These are phyloP conservation scores for Aspergillus ochraceoroseus DNA, from an alignment of 2,329 filamentous ascomycete species.

Conservation along the genomic window DNA sequence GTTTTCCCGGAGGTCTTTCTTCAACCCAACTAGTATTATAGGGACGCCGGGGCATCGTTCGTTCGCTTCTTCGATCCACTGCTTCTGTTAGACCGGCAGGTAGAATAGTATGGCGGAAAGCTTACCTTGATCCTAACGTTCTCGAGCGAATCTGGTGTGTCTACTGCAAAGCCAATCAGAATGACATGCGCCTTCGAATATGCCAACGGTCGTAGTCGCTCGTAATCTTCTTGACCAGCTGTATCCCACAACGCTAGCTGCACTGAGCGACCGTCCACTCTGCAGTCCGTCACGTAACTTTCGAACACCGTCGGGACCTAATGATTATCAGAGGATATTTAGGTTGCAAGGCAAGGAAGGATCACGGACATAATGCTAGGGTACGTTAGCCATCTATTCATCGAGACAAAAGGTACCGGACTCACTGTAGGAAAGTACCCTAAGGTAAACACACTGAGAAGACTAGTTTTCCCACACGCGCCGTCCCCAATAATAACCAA, in stretches of 20 bases:
- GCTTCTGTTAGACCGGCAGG: constrained; percentile 11
- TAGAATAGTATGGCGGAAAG: constrained; percentile 35
- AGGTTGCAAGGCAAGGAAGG: background rate
- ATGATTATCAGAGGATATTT: background rate
- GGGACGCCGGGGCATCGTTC: constrained; percentile 88
- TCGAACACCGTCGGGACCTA: constrained; percentile 97
- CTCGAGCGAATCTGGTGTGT: constrained; percentile 90
- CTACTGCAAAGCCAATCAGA: constrained; percentile 89
- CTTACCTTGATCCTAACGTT: constrained; percentile 95
- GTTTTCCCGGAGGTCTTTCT: constrained; percentile 95
- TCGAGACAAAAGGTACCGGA: constrained; percentile 22
- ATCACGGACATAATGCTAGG: constrained; percentile 45
- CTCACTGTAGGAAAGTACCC: constrained; percentile 96
- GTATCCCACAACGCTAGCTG: constrained; percentile 98
- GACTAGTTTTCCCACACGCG: constrained; percentile 95
- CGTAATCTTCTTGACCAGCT: constrained; percentile 98
- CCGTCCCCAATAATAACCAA: constrained; percentile 95
- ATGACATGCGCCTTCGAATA: constrained; percentile 98
- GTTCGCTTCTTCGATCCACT: constrained; percentile 95
- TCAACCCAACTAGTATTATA: constrained; percentile 91
- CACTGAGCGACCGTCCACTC: constrained; percentile 97
- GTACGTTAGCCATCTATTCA: constrained; percentile 20
- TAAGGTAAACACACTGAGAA: constrained; percentile 94
- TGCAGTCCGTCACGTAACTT: constrained; percentile 98
- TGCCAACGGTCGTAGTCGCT: constrained; percentile 85